Evolutionary conservation across 768 basidiomycete species (phyloP).

Genomic region (Trametes villosa): DNA sequence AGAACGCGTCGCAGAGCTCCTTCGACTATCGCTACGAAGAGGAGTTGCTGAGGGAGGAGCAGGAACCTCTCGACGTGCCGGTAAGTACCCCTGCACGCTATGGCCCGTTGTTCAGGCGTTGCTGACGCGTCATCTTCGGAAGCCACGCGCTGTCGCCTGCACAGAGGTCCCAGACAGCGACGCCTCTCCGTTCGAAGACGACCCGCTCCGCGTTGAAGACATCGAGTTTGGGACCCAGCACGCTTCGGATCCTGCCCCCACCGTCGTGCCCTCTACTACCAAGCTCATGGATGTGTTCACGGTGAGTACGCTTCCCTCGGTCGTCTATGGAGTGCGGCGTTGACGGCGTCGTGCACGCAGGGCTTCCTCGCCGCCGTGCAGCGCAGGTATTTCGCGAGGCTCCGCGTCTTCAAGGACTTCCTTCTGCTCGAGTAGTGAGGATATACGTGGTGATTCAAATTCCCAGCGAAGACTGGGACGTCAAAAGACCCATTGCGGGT

Average conservation of each 20-base stretch:
- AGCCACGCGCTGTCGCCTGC: neutral
- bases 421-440: neutral
- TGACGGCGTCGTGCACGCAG: neutral
- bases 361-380: neutral
- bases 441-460: too few species aligned
- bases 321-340: neutral
- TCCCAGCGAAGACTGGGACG: too few species aligned
- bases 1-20: neutral
- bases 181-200: neutral
- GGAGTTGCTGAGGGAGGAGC: neutral
- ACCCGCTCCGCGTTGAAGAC: neutral
- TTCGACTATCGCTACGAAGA: neutral
- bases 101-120: neutral
- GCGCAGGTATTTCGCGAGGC: neutral
- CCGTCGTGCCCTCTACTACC: too few species aligned
- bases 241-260: neutral
- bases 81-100: neutral
- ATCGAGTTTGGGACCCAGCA: neutral
- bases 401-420: neutral
- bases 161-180: neutral
- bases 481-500: neutral
- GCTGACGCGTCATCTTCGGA: neutral
- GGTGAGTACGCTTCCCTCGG: neutral
- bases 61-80: neutral
- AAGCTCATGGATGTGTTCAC: neutral